Conservation (phyloP, 805 yeast genomes). For the Cyberlindnera maritima region DNA sequence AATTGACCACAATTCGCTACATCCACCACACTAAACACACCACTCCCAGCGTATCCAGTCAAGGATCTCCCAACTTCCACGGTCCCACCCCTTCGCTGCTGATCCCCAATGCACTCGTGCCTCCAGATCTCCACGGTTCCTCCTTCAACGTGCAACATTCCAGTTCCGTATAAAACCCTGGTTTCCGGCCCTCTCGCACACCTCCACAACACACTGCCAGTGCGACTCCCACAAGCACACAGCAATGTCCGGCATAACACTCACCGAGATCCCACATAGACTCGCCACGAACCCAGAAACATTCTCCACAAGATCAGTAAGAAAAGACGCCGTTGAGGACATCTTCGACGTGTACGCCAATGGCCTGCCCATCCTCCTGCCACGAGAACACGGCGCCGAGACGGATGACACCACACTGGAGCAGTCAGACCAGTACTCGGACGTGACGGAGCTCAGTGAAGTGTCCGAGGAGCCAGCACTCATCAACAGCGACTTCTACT, state of each 20-base stretch:
- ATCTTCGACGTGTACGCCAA: background rate
- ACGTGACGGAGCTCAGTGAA: background rate
- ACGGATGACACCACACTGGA: background rate
- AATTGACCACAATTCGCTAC: too few relatives aligned
- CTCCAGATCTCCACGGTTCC: too few relatives aligned
- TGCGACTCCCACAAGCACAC: too few relatives aligned
- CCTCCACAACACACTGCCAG: too few relatives aligned
- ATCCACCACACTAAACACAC: too few relatives aligned
- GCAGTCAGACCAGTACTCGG: background rate
- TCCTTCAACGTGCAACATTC: too few relatives aligned
- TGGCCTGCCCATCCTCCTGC: background rate
- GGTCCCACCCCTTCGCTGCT: too few relatives aligned
- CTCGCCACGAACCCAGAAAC: background rate
- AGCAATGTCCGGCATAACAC: background rate
- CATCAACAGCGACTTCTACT: constrained; percentile 48
- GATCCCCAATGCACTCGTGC: too few relatives aligned
- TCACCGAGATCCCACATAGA: background rate
- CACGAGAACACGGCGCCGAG: background rate
- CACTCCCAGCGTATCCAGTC: too few relatives aligned
- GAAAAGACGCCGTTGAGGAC: background rate
- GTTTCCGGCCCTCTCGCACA: too few relatives aligned
- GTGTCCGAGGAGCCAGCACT: background rate
- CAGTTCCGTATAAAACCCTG: too few relatives aligned
- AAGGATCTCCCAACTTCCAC: too few relatives aligned
- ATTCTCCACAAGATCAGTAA: background rate